Evolutionary conservation across 164 flowering plant species (phyloP).

Genomic region (Chimonanthus salicifolius): DNA sequence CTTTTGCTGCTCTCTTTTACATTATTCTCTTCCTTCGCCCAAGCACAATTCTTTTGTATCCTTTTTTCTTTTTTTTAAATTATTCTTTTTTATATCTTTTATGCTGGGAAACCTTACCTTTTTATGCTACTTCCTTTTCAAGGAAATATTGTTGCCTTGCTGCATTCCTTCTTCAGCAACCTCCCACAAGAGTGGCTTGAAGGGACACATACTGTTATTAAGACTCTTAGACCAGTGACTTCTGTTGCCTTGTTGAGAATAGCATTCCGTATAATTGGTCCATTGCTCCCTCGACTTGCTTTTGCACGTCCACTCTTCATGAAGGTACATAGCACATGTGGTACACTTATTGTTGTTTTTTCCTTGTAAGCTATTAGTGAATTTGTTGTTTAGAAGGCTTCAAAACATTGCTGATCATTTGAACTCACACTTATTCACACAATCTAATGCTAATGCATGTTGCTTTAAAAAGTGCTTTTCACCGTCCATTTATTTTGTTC

Average conservation of each 20-base stretch:
- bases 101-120: not conserved
- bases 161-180: conserved; percentile 88
- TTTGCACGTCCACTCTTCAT: conserved; percentile 73
- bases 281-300: conserved; percentile 88
- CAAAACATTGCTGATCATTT: not conserved
- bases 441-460: too few species aligned
- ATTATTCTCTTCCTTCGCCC: too few species aligned
- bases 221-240: conserved; percentile 78
- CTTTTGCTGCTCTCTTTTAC: too few species aligned
- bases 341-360: not conserved
- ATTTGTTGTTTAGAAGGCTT: not conserved
- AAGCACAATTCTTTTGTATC: too few species aligned
- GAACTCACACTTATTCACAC: too few species aligned
- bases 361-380: not conserved
- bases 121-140: conserved; percentile 18
- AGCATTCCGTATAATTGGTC: conserved; percentile 90
- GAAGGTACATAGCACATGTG: conserved; percentile 43
- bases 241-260: conserved; percentile 92
- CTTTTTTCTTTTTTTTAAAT: too few species aligned
- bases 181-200: conserved; percentile 99
- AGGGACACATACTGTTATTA: conserved; percentile 70
- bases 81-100: not conserved
- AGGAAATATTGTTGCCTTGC: conserved; percentile 83
- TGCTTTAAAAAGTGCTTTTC: too few species aligned
- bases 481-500: too few species aligned